Conservation (phyloP, 176 grass and related monocot genomes). For the Otatea glauca region DNA sequence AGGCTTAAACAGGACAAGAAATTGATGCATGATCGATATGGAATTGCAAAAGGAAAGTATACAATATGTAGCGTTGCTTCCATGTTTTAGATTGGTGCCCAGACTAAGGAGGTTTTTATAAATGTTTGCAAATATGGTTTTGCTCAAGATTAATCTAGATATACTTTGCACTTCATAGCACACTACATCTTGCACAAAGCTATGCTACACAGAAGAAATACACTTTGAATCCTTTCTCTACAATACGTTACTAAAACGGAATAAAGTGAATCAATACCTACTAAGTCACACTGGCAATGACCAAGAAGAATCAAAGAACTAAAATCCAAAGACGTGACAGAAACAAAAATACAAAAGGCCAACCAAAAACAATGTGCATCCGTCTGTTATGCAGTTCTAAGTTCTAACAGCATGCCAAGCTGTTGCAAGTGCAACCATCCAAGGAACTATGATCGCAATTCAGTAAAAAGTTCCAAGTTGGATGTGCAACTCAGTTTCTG, state of each 20-base stretch:
- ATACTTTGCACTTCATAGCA: not conserved
- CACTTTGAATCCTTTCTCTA: not conserved
- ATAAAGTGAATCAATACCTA: slow-evolving; percentile 19
- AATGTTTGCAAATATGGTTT: not conserved
- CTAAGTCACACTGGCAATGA: slow-evolving; percentile 28
- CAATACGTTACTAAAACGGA: not conserved
- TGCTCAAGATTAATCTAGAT: not conserved
- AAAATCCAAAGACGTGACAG: slow-evolving; percentile 56
- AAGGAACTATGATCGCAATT: slow-evolving; percentile 6
- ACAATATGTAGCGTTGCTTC: not conserved
- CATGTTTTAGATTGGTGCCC: not conserved
- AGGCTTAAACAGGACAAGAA: slow-evolving; percentile 15
- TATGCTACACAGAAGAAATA: not conserved
- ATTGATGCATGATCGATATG: not conserved
- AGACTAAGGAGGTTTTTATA: not conserved
- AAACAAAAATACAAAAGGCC: slow-evolving; percentile 57
- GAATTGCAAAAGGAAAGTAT: not conserved
- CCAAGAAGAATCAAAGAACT: slow-evolving; percentile 38
- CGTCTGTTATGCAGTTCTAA: slow-evolving; percentile 43
- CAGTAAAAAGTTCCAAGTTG: slow-evolving; percentile 1
- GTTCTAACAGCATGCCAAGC: slow-evolving; percentile 38
- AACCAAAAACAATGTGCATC: slow-evolving; percentile 55
- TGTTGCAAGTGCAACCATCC: slow-evolving; percentile 44
- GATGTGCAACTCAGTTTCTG: not conserved
- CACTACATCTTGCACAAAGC: not conserved